Evolutionary conservation across 495 filamentous ascomycete species (phyloP), one percentile per base, ranked within the genome.

Genomic region (Trichoderma reesei): DNA sequence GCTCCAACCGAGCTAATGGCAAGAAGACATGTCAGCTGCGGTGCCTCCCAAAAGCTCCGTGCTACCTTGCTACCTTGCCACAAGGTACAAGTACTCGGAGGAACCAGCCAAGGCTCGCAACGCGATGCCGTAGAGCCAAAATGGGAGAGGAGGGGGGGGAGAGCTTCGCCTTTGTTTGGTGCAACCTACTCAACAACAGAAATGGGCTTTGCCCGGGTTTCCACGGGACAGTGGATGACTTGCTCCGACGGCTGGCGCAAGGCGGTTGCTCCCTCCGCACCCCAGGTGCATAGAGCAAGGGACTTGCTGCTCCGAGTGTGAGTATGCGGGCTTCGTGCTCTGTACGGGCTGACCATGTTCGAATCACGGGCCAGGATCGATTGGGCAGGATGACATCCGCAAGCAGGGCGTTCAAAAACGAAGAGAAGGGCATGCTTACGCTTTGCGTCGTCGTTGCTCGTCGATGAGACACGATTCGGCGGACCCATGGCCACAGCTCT

Each of bases 271-370:
- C 87, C 88, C 44, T 79, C 72, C 60, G 80, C 71, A 60, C 88
- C 87, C 88, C 87, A 90, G 63, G 88, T 88, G 72, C 87, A 90
- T 63, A 80, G 78, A 54, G 86, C 73, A 31, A 86, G 71, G 33
- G 79, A 77, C 48, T 86, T 89, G 63, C 61, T 48, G 44, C 44
- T n/a, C 18, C 16, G 14, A 9, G 41, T 18, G 20, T 48, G 16
- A 48, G 44, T 48, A 64, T 63, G 26, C 26, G 26, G 0, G 26
- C 26, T 26, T 26, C 26, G 26, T 26, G 26, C 26, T 26, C 26
- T 26, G 26, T 26, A 26, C 26, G 26, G 26, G 26, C 26, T 54
- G 64, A 64, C 70, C 63, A 68, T 68, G 65, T 70, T 71, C 71
- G 65, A 66, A 59, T 61, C 62, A 34, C 20, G n/a, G 59, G 59